Conservation (phyloP, 257 asterid genomes). For the Sherardia arvensis region DNA sequence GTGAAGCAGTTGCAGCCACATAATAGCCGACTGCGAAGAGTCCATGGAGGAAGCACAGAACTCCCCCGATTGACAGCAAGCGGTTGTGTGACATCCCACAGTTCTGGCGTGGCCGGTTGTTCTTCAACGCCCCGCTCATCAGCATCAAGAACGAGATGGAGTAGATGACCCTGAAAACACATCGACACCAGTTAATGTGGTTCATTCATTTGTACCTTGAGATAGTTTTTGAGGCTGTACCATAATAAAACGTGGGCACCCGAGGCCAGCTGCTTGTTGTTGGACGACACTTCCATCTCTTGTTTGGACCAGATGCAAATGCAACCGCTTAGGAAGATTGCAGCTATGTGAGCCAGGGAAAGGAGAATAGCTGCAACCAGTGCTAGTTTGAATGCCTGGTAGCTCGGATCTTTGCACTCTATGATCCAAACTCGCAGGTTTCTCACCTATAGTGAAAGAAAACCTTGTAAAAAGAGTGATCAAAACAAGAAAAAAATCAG, state of each 20-base stretch:
- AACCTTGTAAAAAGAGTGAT: no score
- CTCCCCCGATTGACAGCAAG: slow-evolving; percentile 51
- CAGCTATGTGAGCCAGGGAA: slow-evolving; percentile 46
- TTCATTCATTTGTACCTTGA: neutral
- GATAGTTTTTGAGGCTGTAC: slow-evolving; percentile 17
- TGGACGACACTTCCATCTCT: slow-evolving; percentile 54
- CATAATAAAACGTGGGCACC: slow-evolving; percentile 69
- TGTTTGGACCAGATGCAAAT: slow-evolving; percentile 54
- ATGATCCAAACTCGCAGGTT: slow-evolving; percentile 49
- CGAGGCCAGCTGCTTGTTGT: slow-evolving; percentile 61
- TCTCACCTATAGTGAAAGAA: slow-evolving; percentile 27
- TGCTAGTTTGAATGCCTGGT: slow-evolving; percentile 71
- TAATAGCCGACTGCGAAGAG: slow-evolving; percentile 49
- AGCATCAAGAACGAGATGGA: slow-evolving; percentile 44
- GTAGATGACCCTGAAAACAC: slow-evolving; percentile 32
- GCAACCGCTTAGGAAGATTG: slow-evolving; percentile 56
- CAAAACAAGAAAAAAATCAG: no score
- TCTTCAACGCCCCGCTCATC: slow-evolving; percentile 41
- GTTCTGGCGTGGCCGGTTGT: slow-evolving; percentile 39
- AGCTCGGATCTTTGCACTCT: slow-evolving; percentile 80
- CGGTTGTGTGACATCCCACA: slow-evolving; percentile 52
- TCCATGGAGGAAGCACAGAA: slow-evolving; percentile 55
- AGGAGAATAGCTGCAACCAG: slow-evolving; percentile 56
- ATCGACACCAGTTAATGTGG: neutral
- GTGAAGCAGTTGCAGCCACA: slow-evolving; percentile 42